Evolutionary conservation across 1,284 basidiomycete genomes (phyloP).

Genomic region (Inonotus hispidus): DNA sequence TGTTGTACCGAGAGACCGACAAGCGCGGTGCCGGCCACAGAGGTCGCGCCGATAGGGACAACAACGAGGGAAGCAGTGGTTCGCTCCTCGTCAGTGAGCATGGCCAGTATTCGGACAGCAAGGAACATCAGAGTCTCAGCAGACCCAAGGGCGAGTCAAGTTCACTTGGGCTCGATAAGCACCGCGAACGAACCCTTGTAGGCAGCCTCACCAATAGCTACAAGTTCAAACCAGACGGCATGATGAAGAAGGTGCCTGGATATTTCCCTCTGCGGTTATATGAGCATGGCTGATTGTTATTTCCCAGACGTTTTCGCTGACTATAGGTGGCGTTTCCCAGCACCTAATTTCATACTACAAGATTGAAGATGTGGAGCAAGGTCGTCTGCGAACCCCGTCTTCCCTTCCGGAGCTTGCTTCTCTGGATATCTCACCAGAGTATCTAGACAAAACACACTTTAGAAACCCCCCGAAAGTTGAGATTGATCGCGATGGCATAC

Average conservation of each 20-base stretch:
- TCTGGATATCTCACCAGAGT: slow-evolving; percentile 83
- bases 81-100: slow-evolving; percentile 27
- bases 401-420: slow-evolving; percentile 84
- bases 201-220: slow-evolving; percentile 88
- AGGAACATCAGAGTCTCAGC: slow-evolving; percentile 42
- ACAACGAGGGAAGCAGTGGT: slow-evolving; percentile 11
- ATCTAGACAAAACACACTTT: slow-evolving; percentile 88
- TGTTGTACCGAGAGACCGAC: slow-evolving; percentile 91
- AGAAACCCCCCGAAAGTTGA: slow-evolving; percentile 87
- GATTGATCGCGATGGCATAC: slow-evolving; percentile 74
- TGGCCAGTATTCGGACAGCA: slow-evolving; percentile 31
- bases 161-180: slow-evolving; percentile 50
- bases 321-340: slow-evolving; percentile 80
- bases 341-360: slow-evolving; percentile 97
- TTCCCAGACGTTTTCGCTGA: slow-evolving; percentile 84
- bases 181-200: slow-evolving; percentile 74
- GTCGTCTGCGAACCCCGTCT: slow-evolving; percentile 83
- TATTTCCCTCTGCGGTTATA: slow-evolving; percentile 1
- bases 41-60: slow-evolving; percentile 24
- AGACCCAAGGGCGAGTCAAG: slow-evolving; percentile 53
- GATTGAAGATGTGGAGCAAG: slow-evolving; percentile 85
- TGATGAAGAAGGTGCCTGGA: slow-evolving; percentile 87
- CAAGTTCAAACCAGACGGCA: slow-evolving; percentile 85
- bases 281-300: slow-evolving; percentile 22
- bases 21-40: slow-evolving; percentile 64